Conservation (phyloP, 148 eudicot species). For the Chenopodium quinoa region DNA sequence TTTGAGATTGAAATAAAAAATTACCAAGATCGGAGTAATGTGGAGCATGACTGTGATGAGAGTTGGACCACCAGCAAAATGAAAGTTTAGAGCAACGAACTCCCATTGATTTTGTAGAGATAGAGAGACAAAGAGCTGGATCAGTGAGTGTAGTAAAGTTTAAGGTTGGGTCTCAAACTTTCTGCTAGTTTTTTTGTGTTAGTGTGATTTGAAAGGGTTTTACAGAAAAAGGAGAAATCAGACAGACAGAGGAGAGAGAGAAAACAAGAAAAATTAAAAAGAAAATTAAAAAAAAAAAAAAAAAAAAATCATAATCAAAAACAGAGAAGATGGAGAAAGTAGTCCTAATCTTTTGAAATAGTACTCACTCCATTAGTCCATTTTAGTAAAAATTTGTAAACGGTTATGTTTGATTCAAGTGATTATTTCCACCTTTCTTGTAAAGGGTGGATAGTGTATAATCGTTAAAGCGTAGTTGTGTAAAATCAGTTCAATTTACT, state of each 20-base stretch:
- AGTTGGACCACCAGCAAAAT: constrained; percentile 53
- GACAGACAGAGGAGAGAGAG: constrained; percentile 5
- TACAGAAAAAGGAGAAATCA: background rate
- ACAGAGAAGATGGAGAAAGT: constrained; percentile 1
- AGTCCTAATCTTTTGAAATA: constrained; percentile 5
- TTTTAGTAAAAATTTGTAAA: too few species aligned
- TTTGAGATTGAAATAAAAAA: background rate
- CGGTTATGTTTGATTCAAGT: too few species aligned
- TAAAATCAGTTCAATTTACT: too few species aligned
- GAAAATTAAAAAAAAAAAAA: background rate
- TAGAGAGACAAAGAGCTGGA: constrained; percentile 17
- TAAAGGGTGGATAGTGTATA: too few species aligned
- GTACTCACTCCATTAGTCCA: background rate
- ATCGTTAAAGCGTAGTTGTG: too few species aligned
- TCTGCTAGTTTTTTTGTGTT: constrained; percentile 1
- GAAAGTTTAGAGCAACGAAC: constrained; percentile 63
- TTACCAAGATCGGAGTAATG: constrained; percentile 61
- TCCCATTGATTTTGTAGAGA: constrained; percentile 41
- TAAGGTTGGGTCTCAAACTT: constrained; percentile 20
- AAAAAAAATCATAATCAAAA: background rate
- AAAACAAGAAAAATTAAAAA: too few species aligned
- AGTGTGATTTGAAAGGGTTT: constrained; percentile 20
- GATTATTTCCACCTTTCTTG: too few species aligned
- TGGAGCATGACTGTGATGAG: constrained; percentile 39
- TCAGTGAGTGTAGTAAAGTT: constrained; percentile 17